Conservation (phyloP, 495 filamentous ascomycete species). For the Trichoderma reesei region DNA sequence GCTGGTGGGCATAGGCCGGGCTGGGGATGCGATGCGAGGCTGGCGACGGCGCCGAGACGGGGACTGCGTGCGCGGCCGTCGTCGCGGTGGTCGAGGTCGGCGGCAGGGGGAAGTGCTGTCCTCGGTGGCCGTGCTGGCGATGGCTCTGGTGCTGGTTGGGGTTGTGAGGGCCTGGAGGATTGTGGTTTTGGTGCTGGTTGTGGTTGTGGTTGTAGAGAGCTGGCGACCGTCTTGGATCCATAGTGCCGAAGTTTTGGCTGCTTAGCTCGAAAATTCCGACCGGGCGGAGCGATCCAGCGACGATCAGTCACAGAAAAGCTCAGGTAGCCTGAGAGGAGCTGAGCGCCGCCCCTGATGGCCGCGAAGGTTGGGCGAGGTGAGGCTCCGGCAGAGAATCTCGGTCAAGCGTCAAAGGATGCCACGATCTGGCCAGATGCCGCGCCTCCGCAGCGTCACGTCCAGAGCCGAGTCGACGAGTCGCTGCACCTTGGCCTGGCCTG, state of each 20-base stretch:
- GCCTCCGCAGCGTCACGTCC: neutral
- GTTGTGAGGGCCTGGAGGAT: constrained; percentile 15
- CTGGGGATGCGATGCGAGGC: constrained; percentile 13
- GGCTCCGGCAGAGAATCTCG: neutral
- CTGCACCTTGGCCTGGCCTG: neutral
- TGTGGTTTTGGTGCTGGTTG: constrained; percentile 25
- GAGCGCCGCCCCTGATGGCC: neutral
- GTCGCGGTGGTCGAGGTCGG: constrained; percentile 11
- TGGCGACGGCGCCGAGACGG: constrained; percentile 2
- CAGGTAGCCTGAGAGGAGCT: neutral
- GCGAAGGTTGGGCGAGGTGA: neutral
- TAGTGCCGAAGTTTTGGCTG: constrained; percentile 10
- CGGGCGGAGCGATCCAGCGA: neutral
- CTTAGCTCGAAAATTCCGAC: constrained; percentile 3
- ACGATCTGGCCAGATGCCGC: neutral
- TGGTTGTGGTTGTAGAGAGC: constrained; percentile 21
- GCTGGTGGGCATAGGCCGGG: constrained; percentile 33
- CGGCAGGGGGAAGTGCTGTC: constrained; percentile 23
- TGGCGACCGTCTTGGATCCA: constrained; percentile 27
- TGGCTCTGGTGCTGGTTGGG: constrained; percentile 11
- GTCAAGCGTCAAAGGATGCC: too few relatives aligned
- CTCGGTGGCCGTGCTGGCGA: constrained; percentile 18
- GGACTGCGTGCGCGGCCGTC: constrained; percentile 15
- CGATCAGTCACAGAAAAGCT: neutral
- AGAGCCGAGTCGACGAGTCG: neutral